phyloP scores from a whole-genome alignment of 345 rosid genomes.

The Corchorus olitorius region DNA sequence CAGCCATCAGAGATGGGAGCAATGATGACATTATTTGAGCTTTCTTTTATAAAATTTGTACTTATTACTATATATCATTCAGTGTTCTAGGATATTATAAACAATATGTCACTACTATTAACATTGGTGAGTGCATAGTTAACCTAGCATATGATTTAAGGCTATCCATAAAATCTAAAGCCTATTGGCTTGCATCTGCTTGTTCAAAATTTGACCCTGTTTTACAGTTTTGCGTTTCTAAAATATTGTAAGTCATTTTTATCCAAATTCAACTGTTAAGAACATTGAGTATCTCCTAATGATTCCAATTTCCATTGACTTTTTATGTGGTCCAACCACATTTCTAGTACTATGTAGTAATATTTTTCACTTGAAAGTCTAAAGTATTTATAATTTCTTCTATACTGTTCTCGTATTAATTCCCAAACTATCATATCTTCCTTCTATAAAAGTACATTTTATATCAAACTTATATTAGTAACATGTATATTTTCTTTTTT shows the following conservation, averaged over 20 bases:
- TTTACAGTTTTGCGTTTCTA: neutral
- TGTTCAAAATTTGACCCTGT: neutral
- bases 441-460: constrained; percentile 34
- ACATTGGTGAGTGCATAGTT: too few relatives aligned
- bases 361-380: neutral
- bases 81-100: too few relatives aligned
- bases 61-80: neutral
- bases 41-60: neutral
- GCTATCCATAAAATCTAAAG: neutral
- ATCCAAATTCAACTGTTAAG: neutral
- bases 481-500: constrained; percentile 49
- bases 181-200: too few relatives aligned
- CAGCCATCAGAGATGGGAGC: neutral
- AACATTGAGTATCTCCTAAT: neutral
- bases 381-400: neutral
- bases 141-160: too few relatives aligned
- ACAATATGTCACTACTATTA: too few relatives aligned
- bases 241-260: neutral
- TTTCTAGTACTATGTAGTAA: neutral
- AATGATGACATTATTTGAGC: constrained; percentile 1
- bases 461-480: constrained; percentile 42
- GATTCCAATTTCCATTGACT: neutral
- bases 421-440: constrained; percentile 15
- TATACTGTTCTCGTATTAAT: constrained; percentile 18
- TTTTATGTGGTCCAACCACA: neutral